These are phyloP conservation scores for Paspalum notatum DNA, from an alignment of 176 grass and related monocot genomes.

Conservation along the genomic window DNA sequence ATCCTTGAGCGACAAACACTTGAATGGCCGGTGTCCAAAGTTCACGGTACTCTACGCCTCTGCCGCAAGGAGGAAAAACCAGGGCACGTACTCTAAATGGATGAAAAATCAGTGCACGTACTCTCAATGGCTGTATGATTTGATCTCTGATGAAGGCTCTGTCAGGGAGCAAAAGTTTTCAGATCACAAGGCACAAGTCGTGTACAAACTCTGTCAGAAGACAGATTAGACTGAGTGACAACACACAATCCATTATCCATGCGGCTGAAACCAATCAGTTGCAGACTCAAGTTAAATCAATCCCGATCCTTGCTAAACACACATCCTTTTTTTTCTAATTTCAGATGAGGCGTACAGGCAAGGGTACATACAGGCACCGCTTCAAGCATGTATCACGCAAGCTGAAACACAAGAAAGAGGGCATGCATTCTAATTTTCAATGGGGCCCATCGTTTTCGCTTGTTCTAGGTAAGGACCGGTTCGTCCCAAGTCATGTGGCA, in stretches of 20 bases:
- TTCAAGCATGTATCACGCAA: slow-evolving; percentile 22
- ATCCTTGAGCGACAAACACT: no score
- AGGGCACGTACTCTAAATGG: not conserved
- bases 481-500: slow-evolving; percentile 30
- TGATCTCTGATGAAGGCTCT: not conserved
- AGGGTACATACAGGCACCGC: not conserved
- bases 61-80: not conserved
- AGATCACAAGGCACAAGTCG: slow-evolving; percentile 2
- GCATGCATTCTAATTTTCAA: not conserved
- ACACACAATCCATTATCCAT: not conserved
- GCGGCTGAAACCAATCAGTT: not conserved
- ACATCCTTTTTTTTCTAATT: not conserved
- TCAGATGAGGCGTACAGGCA: not conserved
- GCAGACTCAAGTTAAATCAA: not conserved
- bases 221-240: not conserved
- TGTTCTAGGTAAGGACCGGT: slow-evolving; percentile 45
- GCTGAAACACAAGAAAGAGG: not conserved
- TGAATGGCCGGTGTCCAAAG: not conserved
- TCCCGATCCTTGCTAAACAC: not conserved
- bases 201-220: not conserved
- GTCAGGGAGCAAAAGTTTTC: not conserved
- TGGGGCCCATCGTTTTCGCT: slow-evolving; percentile 14
- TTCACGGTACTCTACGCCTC: not conserved
- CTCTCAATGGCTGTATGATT: slow-evolving; percentile 4
- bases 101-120: not conserved